phyloP scores from a whole-genome alignment of 768 basidiomycete species.

The Rhizopogon vinicolor region DNA sequence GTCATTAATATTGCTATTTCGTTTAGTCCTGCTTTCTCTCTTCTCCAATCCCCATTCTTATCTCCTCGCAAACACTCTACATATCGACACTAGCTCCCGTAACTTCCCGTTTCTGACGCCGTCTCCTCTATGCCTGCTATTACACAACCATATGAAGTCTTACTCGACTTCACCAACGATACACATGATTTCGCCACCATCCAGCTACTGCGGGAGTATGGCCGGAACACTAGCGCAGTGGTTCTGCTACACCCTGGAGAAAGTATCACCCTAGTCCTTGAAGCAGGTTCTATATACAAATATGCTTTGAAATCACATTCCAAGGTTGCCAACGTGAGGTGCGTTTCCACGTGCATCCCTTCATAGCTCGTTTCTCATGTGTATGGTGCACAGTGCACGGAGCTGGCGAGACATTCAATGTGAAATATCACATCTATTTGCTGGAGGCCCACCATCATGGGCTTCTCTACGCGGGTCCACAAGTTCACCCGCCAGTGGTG shows the following conservation, averaged over 20 bases:
- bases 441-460: conserved; percentile 29
- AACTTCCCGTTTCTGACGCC: conserved; percentile 16
- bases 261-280: conserved; percentile 60
- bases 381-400: conserved; percentile 40
- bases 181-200: conserved; percentile 59
- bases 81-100: conserved; percentile 27
- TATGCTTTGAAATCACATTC: conserved; percentile 64
- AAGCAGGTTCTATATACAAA: conserved; percentile 63
- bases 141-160: conserved; percentile 57
- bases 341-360: conserved; percentile 18
- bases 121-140: conserved; percentile 49
- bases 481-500: conserved; percentile 40
- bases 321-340: conserved; percentile 70
- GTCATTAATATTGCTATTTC: conserved; percentile 7
- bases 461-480: conserved; percentile 28
- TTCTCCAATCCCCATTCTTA: conserved; percentile 4
- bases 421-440: conserved; percentile 57
- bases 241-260: conserved; percentile 60
- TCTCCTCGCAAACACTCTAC: conserved; percentile 8
- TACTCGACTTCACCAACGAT: conserved; percentile 68
- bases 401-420: conserved; percentile 65
- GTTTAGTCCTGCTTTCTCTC: conserved; percentile 10
- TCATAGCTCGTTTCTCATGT: conserved; percentile 3
- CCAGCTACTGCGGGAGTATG: conserved; percentile 63
- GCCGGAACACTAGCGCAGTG: conserved; percentile 46